Conservation (phyloP, 148 eudicot genomes). For the Rhododendron henanense region DNA sequence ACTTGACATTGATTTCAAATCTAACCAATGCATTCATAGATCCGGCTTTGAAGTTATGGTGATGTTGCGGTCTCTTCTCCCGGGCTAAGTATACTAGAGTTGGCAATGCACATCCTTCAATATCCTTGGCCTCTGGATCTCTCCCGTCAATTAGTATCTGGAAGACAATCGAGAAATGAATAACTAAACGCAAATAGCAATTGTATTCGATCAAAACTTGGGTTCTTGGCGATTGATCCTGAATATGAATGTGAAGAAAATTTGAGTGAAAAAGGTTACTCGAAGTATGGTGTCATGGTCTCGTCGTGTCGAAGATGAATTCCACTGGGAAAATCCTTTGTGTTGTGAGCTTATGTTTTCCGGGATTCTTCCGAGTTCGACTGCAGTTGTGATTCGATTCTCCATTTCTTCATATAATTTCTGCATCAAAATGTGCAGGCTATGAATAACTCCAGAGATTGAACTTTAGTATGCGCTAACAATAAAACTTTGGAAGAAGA, state of each 20-base stretch:
- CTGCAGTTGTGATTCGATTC: conserved; percentile 42
- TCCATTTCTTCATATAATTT: conserved; percentile 66
- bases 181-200: neutral
- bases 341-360: conserved; percentile 39
- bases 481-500: neutral
- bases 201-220: neutral
- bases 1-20: neutral
- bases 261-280: conserved; percentile 26
- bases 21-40: conserved; percentile 88
- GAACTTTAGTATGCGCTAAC: neutral
- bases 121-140: conserved; percentile 37
- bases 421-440: conserved; percentile 24
- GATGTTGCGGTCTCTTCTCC: conserved; percentile 70
- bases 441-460: neutral
- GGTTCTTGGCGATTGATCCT: neutral
- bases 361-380: conserved; percentile 36
- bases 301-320: conserved; percentile 37
- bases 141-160: conserved; percentile 71
- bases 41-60: conserved; percentile 92
- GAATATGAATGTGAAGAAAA: neutral
- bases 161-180: neutral
- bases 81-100: conserved; percentile 70
- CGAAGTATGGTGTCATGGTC: conserved; percentile 79
- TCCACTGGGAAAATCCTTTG: conserved; percentile 73
- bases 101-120: conserved; percentile 54